Base-by-base conservation (phyloP, 306 rosid species). In the Acacia acuminata region DNA sequence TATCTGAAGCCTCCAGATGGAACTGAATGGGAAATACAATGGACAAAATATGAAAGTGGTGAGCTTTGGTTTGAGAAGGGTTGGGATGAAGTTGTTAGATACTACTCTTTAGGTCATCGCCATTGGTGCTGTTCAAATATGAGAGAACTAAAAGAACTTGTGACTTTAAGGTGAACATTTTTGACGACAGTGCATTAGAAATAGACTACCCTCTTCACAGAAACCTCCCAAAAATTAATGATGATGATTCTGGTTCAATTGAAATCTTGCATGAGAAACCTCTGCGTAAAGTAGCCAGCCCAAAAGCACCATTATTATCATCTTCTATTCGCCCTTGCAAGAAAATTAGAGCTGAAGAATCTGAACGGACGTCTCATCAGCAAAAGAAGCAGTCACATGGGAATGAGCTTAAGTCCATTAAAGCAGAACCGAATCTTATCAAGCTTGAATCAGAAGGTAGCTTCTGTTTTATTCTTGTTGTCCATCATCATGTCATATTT, bases 1-100 rank as follows among this genome's bases (percentile, higher is more conserved):
- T 50, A 79, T 76, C 73, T 86, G 69, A 82, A 76, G 69, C 81
- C 78, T 17, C 86, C 84, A 30, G 71, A 67, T 82, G 84, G 76
- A 1, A 40, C 75, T 38, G 19, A 71, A 36, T 86, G 89, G 89
- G 13, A 82, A 71, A 40, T 86, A 55, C 5, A 15, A 42, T 78
- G 66, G 71, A 53, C 14, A 3, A 79, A 74, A 22, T 10, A 48
- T 38, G 75, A 83, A 48, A 34, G 0, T 25, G 82, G 68, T 10
- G 75, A 45, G 32, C 16, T 58, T 58, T 58, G 65, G 14, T 20
- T 56, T 24, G 58, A 71, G n/a, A 44, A 71, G 2, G 76, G 69
- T 36, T 75, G 79, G 79, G 25, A 56, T 38, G 51, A 75, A 38
- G 22, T 75, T 75, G 51, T 10, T 56, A 38, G 8, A n/a, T 22